phyloP scores from a whole-genome alignment of 2,329 filamentous ascomycete species.

The Bisporella sp. region DNA sequence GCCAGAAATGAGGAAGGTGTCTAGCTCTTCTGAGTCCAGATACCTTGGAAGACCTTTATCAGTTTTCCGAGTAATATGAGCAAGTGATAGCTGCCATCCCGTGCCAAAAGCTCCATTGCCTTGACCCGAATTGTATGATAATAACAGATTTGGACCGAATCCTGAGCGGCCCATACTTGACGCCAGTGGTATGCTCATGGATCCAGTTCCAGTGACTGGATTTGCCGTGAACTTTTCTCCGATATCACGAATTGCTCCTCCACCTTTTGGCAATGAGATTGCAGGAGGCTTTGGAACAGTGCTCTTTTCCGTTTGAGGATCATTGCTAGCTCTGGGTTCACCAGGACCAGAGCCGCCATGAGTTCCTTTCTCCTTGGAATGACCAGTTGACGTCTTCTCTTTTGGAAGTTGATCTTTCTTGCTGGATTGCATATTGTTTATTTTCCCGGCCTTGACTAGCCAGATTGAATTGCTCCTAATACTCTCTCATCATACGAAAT shows the following conservation, averaged over 20 bases:
- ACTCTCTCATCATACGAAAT: too few relatives aligned
- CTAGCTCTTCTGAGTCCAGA: not conserved
- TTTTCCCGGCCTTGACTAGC: too few relatives aligned
- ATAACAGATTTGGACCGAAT: not conserved
- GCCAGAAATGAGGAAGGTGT: not conserved
- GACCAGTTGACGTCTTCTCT: too few relatives aligned
- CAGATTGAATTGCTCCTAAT: too few relatives aligned
- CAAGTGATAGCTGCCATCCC: not conserved
- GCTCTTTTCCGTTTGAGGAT: too few relatives aligned
- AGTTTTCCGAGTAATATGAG: not conserved
- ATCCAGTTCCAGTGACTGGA: not conserved
- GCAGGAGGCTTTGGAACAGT: not conserved
- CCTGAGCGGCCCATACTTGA: not conserved
- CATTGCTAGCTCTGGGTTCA: too few relatives aligned
- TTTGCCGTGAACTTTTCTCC: conserved; percentile 1
- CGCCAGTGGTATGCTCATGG: not conserved
- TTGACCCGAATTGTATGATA: not conserved
- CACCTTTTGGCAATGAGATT: conserved; percentile 1
- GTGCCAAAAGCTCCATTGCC: conserved; percentile 2
- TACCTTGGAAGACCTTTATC: conserved; percentile 3
- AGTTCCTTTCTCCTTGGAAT: too few relatives aligned
- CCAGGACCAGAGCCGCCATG: too few relatives aligned
- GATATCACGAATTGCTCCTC: conserved; percentile 1
- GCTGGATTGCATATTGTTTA: too few relatives aligned
- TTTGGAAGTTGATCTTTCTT: too few relatives aligned